Conservation (phyloP, 2,329 filamentous ascomycete species). For the Coleophoma crateriformis region DNA sequence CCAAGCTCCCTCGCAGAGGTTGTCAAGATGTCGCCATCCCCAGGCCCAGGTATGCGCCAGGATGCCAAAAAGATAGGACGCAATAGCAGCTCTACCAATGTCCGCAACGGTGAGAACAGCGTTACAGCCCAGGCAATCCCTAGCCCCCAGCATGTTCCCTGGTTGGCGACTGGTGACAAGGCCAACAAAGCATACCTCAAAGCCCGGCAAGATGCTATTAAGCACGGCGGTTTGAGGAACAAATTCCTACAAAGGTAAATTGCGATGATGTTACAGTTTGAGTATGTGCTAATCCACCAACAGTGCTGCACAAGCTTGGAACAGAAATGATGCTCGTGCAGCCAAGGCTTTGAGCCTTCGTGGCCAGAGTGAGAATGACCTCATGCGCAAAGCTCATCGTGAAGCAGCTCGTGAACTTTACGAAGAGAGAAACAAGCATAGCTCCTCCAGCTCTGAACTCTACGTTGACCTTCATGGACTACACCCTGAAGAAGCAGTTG, state of each 20-base stretch:
- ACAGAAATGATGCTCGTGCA: constrained; percentile 91
- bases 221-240: constrained; percentile 91
- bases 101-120: constrained; percentile 70
- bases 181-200: constrained; percentile 95
- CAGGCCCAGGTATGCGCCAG: constrained; percentile 56
- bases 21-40: constrained; percentile 89
- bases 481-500: constrained; percentile 95
- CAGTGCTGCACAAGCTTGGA: constrained; percentile 96
- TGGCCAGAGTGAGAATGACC: constrained; percentile 92
- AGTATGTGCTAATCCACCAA: constrained; percentile 4
- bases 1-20: constrained; percentile 87
- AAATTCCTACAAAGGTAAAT: constrained; percentile 88
- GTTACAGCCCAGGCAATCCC: constrained; percentile 77
- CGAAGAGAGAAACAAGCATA: constrained; percentile 81
- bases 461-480: constrained; percentile 97
- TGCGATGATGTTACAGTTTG: constrained; percentile 5
- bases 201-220: constrained; percentile 91
- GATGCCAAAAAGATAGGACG: constrained; percentile 54
- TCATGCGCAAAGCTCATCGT: constrained; percentile 95
- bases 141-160: constrained; percentile 86
- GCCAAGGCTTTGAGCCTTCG: constrained; percentile 92
- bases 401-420: constrained; percentile 90
- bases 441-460: constrained; percentile 57
- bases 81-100: constrained; percentile 59
- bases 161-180: constrained; percentile 87